Conservation (phyloP, 1,284 basidiomycete genomes). For the Flammula alnicola region DNA sequence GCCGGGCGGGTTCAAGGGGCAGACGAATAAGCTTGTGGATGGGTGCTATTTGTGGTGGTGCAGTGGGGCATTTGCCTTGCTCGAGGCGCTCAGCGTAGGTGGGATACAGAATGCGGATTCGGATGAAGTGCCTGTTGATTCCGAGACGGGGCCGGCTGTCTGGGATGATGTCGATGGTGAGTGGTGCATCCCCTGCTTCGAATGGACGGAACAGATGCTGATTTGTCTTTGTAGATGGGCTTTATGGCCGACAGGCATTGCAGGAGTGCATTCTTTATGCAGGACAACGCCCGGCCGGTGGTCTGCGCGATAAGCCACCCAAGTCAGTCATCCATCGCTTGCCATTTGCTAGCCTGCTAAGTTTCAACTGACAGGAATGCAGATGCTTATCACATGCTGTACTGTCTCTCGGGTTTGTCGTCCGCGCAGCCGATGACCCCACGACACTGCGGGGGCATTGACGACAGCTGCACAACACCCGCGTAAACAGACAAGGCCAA, state of each 20-base stretch:
- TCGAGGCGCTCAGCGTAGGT: conserved; percentile 69
- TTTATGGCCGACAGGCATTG: conserved; percentile 66
- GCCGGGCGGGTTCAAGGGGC: conserved; percentile 90
- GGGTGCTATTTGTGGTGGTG: conserved; percentile 99
- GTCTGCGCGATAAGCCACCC: conserved; percentile 93
- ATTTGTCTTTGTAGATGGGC: conserved; percentile 46
- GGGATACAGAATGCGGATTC: conserved; percentile 31
- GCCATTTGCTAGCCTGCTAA: conserved; percentile 1
- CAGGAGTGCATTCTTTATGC: conserved; percentile 90
- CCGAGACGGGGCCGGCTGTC: conserved; percentile 38
- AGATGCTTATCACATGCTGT: conserved; percentile 92
- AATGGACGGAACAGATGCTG: neutral
- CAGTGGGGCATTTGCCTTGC: conserved; percentile 85
- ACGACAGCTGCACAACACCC: too few relatives aligned
- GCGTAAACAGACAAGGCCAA: too few relatives aligned
- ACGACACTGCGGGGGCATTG: too few relatives aligned
- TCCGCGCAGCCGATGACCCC: conserved; percentile 89
- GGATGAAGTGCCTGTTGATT: conserved; percentile 28
- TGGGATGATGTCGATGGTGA: conserved; percentile 74
- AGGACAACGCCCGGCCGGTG: conserved; percentile 83
- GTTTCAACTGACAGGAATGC: conserved; percentile 51
- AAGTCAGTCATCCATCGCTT: conserved; percentile 59
- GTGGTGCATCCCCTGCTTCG: conserved; percentile 16
- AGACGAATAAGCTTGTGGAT: conserved; percentile 98
- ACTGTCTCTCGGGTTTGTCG: conserved; percentile 89